phyloP scores from a whole-genome alignment of 2,329 filamentous ascomycete genomes.

The Sarocladium brachiariae region DNA sequence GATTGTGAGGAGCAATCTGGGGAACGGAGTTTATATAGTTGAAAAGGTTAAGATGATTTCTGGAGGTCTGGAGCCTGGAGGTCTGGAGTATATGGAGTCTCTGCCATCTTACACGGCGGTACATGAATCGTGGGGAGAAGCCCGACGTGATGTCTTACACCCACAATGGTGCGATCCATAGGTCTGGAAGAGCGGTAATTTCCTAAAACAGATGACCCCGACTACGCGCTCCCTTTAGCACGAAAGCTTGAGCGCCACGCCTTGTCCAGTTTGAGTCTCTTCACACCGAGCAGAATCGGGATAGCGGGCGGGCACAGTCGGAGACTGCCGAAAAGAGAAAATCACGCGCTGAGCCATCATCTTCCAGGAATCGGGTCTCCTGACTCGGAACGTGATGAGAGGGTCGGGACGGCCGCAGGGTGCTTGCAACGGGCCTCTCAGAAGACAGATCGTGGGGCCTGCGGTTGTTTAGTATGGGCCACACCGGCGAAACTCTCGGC shows the following conservation, averaged over 20 bases:
- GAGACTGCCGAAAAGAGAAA: no score
- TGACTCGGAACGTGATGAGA: conserved; percentile 5
- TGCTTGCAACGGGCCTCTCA: conserved; percentile 6
- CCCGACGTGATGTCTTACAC: conserved; percentile 7
- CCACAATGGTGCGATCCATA: background rate
- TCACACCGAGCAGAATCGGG: no score
- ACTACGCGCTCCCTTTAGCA: no score
- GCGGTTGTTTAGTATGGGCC: background rate
- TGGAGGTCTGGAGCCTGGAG: background rate
- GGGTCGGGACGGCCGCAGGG: conserved; percentile 5
- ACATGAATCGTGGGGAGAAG: conserved; percentile 10
- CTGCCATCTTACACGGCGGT: no score
- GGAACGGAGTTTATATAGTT: conserved; percentile 12
- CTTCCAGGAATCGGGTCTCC: background rate
- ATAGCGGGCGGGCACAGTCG: no score
- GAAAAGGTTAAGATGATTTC: background rate
- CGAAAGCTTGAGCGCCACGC: no score
- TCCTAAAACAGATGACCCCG: conserved; percentile 10
- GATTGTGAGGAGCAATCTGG: conserved; percentile 12
- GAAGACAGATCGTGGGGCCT: background rate
- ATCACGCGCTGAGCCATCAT: no score
- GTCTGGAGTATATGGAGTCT: background rate
- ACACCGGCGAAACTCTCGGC: conserved; percentile 11
- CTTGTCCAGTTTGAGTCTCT: no score
- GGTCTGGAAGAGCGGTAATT: background rate